A percentile compares a stretch with the other conserved stretches of the same genome.
These are phyloP conservation scores for Gossypium arboreum DNA, from an alignment of 345 rosid species.

Conservation along the genomic window DNA sequence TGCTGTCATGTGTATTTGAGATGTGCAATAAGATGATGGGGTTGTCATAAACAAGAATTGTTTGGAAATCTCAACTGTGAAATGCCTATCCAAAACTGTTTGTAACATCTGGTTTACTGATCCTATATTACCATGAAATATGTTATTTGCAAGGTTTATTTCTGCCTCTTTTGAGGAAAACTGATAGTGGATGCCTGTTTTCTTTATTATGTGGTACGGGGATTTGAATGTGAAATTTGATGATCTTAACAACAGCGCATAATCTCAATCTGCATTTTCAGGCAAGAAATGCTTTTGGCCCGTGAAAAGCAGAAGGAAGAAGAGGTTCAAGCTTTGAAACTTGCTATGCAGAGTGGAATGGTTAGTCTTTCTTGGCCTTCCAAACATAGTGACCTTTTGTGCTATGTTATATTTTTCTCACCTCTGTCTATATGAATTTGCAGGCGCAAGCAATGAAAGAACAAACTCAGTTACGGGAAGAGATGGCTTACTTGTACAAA, in stretches of 20 bases:
- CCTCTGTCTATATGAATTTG: neutral
- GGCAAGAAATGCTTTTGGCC: constrained; percentile 66
- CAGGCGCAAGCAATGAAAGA: constrained; percentile 43
- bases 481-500: constrained; percentile 92
- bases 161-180: neutral
- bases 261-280: constrained; percentile 27
- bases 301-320: constrained; percentile 92
- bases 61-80: neutral
- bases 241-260: neutral
- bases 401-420: neutral
- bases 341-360: constrained; percentile 96
- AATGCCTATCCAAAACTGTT: neutral
- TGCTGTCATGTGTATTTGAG: neutral
- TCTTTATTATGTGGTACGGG: too few species aligned
- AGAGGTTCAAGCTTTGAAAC: constrained; percentile 66
- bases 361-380: constrained; percentile 36
- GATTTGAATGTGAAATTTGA: constrained; percentile 6
- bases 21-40: neutral
- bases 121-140: neutral
- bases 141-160: neutral
- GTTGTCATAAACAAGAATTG: neutral
- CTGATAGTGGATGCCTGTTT: neutral
- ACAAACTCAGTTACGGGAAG: constrained; percentile 85
- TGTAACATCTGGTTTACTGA: neutral
- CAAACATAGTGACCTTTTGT: neutral